phyloP scores from a whole-genome alignment of 306 rosid species.

The Astragalus glycyphyllos region DNA sequence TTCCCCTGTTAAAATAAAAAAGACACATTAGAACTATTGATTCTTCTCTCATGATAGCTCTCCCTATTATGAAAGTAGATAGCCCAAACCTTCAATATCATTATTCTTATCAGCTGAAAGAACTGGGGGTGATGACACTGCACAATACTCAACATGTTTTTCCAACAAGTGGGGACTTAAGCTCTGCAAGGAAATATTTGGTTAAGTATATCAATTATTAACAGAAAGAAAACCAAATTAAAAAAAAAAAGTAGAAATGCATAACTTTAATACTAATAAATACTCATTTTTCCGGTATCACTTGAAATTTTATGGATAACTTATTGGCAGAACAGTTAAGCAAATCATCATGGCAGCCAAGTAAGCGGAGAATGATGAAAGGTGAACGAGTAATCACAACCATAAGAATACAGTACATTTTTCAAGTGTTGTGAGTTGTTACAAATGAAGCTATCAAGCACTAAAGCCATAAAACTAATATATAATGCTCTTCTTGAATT shows the following conservation, averaged over 20 bases:
- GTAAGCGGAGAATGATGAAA: constrained; percentile 1
- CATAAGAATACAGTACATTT: background rate
- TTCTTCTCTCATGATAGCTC: constrained; percentile 10
- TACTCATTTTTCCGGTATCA: too few species aligned
- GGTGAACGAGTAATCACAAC: background rate
- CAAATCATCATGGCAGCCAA: background rate
- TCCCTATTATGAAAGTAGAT: constrained; percentile 22
- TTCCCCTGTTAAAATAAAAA: constrained; percentile 50
- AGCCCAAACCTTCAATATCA: constrained; percentile 56
- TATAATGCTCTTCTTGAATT: constrained; percentile 4
- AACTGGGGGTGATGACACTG: constrained; percentile 78
- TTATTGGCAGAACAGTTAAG: background rate
- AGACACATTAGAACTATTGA: constrained; percentile 33
- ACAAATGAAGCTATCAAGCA: background rate
- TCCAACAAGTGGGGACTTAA: constrained; percentile 60
- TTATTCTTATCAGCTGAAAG: constrained; percentile 56
- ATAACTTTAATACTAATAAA: too few species aligned
- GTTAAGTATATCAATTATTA: constrained; percentile 32
- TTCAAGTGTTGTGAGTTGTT: too few species aligned
- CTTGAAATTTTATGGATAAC: constrained; percentile 26
- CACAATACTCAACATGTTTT: constrained; percentile 58
- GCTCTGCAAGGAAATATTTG: constrained; percentile 54
- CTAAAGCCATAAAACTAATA: background rate
- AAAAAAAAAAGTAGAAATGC: constrained; percentile 13
- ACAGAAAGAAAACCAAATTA: constrained; percentile 5